Conservation (phyloP, 805 yeast species). For the Cyberlindnera lachancei region DNA sequence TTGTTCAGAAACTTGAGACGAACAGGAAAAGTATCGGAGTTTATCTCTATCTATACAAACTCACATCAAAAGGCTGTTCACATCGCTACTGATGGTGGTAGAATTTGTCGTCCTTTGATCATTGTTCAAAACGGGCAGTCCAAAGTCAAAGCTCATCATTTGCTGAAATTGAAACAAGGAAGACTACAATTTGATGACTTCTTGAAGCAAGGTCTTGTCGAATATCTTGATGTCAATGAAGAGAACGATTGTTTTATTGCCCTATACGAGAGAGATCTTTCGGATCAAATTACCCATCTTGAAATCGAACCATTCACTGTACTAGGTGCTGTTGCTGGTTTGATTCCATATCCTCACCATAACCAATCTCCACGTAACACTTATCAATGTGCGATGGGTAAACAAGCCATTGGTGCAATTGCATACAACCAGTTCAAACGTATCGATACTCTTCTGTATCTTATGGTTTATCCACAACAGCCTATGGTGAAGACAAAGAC, state of each 20-base stretch:
- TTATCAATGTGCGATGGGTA: slow-evolving; percentile 95
- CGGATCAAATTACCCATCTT: slow-evolving; percentile 65
- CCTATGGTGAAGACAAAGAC: slow-evolving; percentile 99
- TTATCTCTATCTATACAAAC: slow-evolving; percentile 85
- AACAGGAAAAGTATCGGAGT: slow-evolving; percentile 77
- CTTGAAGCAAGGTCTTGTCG: slow-evolving; percentile 78
- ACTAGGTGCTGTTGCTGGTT: slow-evolving; percentile 87
- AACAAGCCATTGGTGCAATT: slow-evolving; percentile 99
- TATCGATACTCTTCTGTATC: slow-evolving; percentile 85
- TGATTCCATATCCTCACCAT: slow-evolving; percentile 89
- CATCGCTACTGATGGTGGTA: slow-evolving; percentile 98
- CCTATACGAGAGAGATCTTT: slow-evolving; percentile 64
- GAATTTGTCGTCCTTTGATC: slow-evolving; percentile 94
- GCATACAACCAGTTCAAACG: slow-evolving; percentile 95
- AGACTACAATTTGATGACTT: slow-evolving; percentile 88
- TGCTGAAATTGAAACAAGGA: slow-evolving; percentile 55
- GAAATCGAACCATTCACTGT: slow-evolving; percentile 95
- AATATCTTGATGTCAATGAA: slow-evolving; percentile 93
- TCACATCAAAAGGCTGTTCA: slow-evolving; percentile 89
- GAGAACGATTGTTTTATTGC: slow-evolving; percentile 94
- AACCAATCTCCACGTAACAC: slow-evolving; percentile 91
- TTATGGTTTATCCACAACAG: slow-evolving; percentile 98
- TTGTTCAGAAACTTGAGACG: slow-evolving; percentile 78
- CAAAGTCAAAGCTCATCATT: slow-evolving; percentile 65
- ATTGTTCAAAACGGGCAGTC: slow-evolving; percentile 71